A percentile compares a stretch with the other conserved stretches of the same genome.
Evolutionary conservation across 805 yeast species (phyloP).

Genomic region (Candida pseudoglaebosa): DNA sequence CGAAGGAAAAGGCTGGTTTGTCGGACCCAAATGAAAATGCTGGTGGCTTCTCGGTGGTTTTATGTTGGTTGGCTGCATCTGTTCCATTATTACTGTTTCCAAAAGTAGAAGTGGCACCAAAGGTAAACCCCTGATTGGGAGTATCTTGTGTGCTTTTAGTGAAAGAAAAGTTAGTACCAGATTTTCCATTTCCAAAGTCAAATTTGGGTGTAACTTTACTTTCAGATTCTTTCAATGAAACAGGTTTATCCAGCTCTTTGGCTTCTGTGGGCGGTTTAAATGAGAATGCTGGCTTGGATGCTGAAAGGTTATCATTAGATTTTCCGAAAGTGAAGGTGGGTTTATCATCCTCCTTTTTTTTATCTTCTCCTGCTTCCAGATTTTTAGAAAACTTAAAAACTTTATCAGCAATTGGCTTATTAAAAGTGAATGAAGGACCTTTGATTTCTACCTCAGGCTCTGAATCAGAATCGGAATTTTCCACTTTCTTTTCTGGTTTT

Average conservation of each 20-base stretch:
- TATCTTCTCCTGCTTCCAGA: slow-evolving; percentile 3
- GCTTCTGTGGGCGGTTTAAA: slow-evolving; percentile 4
- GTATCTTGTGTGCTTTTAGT: slow-evolving; percentile 2
- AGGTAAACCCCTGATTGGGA: slow-evolving; percentile 16
- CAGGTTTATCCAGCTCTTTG: background rate
- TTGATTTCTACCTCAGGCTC: slow-evolving; percentile 61
- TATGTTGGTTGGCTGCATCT: background rate
- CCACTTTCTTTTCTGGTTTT: slow-evolving; percentile 20
- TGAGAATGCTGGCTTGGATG: slow-evolving; percentile 4
- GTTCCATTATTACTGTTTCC: slow-evolving; percentile 3
- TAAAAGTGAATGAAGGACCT: slow-evolving; percentile 63
- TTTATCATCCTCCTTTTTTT: slow-evolving; percentile 6
- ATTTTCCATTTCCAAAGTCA: background rate
- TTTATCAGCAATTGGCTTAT: slow-evolving; percentile 32
- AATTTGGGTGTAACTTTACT: slow-evolving; percentile 6
- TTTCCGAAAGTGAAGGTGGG: slow-evolving; percentile 1
- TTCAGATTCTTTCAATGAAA: slow-evolving; percentile 3
- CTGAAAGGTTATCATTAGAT: background rate
- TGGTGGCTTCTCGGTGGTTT: slow-evolving; percentile 8
- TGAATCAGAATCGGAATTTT: slow-evolving; percentile 34
- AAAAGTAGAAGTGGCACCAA: slow-evolving; percentile 30
- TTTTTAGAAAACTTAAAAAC: slow-evolving; percentile 22
- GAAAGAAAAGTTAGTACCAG: background rate
- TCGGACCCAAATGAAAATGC: slow-evolving; percentile 22
- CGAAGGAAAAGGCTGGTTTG: slow-evolving; percentile 24